Evolutionary conservation across 306 rosid species (phyloP), one percentile per base, ranked within the genome.

Genomic region (Fragaria nilgerrensis): DNA sequence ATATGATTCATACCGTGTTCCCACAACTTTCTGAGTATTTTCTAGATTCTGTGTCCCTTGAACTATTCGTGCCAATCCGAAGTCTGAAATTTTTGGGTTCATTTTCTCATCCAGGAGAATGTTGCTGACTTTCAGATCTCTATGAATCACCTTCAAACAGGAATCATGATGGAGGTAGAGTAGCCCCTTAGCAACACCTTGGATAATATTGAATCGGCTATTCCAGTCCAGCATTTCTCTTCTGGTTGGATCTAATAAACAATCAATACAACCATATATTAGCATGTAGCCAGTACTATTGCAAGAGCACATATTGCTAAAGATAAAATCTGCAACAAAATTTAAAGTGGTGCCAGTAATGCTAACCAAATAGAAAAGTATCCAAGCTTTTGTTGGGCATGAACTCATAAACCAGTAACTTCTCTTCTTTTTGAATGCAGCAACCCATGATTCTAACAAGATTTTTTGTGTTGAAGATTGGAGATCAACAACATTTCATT

Each of bases 381-480:
- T 85, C 84, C 81, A 82, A 82, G 58, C 58, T 52, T 52, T 48
- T 48, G 20, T 48, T 48, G 1, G 53, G 20, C 53, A 48, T 48
- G 53, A 48, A 48, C 53, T 86, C 81, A 0, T 75, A 68, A 34
- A 86, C 68, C 73, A 86, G 68, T 11, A 34, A 12, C 16, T 80
- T 75, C 78, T 86, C 89, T 0, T 48, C 63, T 80, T 77, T 14
- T 50, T 80, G 22, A 83, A 83, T 70, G 78, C 89, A 37, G 72
- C 59, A 16, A 27, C 22, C n/a, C 89, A 83, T 53, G 81, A 85
- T 43, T 77, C 77, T 10, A 83, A 83, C 55, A 14, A 48, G 53
- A 48, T 48, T 48, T 76, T 76, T 48, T 48, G 20, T 15, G 53
- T 16, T 49, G 53, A 1, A 49, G n/a, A 4, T 16, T 16, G 20